These are phyloP conservation scores for Rhipidocladum racemiflorum DNA, from an alignment of 176 grass and related monocot species.

Conservation along the genomic window DNA sequence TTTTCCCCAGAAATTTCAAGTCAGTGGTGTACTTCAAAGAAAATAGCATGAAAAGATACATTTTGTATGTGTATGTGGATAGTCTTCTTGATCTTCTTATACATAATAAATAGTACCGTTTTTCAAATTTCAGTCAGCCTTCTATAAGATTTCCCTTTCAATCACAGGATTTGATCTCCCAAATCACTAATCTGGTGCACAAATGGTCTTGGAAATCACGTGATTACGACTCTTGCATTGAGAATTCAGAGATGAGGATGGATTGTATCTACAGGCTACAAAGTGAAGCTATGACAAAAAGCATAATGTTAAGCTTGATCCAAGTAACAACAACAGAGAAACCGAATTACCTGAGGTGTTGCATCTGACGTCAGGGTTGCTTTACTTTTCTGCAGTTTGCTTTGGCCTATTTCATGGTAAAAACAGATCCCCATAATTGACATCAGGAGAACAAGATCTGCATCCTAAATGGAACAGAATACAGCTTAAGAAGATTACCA, in stretches of 20 bases:
- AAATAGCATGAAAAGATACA: not conserved
- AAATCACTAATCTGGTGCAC: not conserved
- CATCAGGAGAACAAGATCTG: not conserved
- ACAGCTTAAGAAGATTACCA: not conserved
- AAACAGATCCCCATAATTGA: not conserved
- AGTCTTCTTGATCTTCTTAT: not conserved
- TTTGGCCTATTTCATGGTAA: not conserved
- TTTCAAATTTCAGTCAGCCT: not conserved
- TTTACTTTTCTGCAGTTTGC: not conserved
- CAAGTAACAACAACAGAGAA: not conserved
- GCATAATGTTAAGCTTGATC: not conserved
- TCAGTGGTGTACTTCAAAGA: not conserved
- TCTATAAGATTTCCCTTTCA: too few relatives aligned
- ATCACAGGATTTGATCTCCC: not conserved
- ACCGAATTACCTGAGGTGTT: constrained; percentile 7
- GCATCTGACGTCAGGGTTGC: not conserved
- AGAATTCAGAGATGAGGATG: not conserved
- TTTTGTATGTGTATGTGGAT: not conserved
- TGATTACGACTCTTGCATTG: not conserved
- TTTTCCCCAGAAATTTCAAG: not conserved
- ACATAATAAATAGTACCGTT: not conserved
- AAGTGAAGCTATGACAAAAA: not conserved
- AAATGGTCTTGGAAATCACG: not conserved
- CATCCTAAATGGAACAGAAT: not conserved
- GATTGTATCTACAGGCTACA: not conserved